phyloP scores from a whole-genome alignment of 805 yeast genomes.

The Pichia insulana region DNA sequence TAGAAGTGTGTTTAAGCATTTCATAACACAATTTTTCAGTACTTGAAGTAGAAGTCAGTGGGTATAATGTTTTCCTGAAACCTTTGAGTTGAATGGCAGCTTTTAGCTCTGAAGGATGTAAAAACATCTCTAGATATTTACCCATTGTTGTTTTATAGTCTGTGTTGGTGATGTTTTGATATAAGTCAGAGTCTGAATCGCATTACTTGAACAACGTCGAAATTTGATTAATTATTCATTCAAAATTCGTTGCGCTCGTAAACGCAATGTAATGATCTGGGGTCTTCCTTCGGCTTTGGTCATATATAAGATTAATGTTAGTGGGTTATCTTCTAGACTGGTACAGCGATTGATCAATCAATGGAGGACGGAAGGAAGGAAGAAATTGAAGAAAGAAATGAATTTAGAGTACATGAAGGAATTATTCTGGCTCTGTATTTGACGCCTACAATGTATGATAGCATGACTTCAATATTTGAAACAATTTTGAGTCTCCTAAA shows the following conservation, averaged over 20 bases:
- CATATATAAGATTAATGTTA: too few species aligned
- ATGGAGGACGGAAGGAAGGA: background rate
- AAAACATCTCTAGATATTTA: constrained; percentile 46
- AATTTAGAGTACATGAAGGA: constrained; percentile 51
- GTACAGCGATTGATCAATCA: too few species aligned
- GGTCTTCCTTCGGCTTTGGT: too few species aligned
- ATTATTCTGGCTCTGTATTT: constrained; percentile 55
- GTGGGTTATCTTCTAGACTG: too few species aligned
- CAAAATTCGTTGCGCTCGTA: background rate
- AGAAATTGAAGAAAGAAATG: constrained; percentile 6
- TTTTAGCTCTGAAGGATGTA: constrained; percentile 65
- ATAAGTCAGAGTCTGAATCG: too few species aligned
- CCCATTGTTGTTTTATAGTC: constrained; percentile 1
- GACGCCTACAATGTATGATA: constrained; percentile 37
- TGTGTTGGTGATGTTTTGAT: background rate
- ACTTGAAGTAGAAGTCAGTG: constrained; percentile 35
- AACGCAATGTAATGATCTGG: background rate
- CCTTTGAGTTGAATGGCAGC: constrained; percentile 56
- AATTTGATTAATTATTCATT: background rate
- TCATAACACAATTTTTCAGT: constrained; percentile 56
- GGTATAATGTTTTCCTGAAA: constrained; percentile 44
- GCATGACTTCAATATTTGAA: constrained; percentile 37
- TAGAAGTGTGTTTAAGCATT: constrained; percentile 60
- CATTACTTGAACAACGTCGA: too few species aligned
- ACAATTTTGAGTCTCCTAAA: constrained; percentile 56